A percentile compares a stretch with the other conserved stretches of the same genome.
phyloP scores from a whole-genome alignment of 2,329 filamentous ascomycete species.

The Orbilia oligospora region DNA sequence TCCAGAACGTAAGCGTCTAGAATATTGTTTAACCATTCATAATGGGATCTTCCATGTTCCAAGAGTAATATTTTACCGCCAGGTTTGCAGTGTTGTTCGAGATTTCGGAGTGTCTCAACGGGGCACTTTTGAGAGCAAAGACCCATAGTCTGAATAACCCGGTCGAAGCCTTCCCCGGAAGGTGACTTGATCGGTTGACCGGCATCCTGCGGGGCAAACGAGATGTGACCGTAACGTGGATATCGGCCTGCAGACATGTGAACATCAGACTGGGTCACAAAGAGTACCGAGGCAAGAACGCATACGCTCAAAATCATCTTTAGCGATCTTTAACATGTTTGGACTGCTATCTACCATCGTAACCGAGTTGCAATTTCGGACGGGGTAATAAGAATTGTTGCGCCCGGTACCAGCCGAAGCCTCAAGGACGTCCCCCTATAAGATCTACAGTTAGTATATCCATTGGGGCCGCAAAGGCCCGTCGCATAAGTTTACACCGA shows the following conservation, averaged over 20 bases:
- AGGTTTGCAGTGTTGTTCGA: conserved; percentile 62
- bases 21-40: conserved; percentile 62
- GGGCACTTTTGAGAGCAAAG: conserved; percentile 64
- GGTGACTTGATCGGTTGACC: conserved; percentile 43
- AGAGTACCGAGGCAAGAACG: conserved; percentile 26
- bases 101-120: conserved; percentile 62
- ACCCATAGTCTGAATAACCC: conserved; percentile 64
- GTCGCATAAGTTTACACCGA: conserved; percentile 9
- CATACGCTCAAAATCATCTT: conserved; percentile 62
- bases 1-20: conserved; percentile 63
- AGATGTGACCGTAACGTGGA: conserved; percentile 51
- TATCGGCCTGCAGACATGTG: conserved; percentile 40
- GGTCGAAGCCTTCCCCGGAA: conserved; percentile 62
- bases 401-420: conserved; percentile 64
- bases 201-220: conserved; percentile 48
- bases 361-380: conserved; percentile 62
- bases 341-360: conserved; percentile 64
- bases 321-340: conserved; percentile 63
- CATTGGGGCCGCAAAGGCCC: neutral
- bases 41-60: conserved; percentile 64
- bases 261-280: conserved; percentile 30
- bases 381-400: conserved; percentile 63
- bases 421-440: conserved; percentile 64
- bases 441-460: conserved; percentile 13
- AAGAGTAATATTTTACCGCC: conserved; percentile 64